A percentile compares a stretch with the other conserved stretches of the same genome.
Conservation (phyloP, 768 basidiomycete genomes). For the Mycena albidolilacea region DNA sequence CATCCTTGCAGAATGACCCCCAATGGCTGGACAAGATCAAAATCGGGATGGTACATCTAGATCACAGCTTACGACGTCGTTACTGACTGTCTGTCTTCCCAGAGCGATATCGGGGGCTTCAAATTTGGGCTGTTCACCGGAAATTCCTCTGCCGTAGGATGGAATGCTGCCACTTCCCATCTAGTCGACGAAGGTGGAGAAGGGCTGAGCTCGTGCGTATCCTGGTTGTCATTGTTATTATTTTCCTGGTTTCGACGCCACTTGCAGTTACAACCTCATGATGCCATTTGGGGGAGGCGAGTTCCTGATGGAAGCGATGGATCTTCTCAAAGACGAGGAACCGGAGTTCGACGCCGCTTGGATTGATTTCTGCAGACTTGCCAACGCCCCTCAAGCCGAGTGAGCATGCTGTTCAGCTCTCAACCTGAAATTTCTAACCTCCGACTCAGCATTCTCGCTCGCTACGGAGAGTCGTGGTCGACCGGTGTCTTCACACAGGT, state of each 20-base stretch:
- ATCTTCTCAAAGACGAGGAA: conserved; percentile 52
- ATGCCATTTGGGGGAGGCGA: conserved; percentile 47
- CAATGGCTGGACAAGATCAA: conserved; percentile 54
- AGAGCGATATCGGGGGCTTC: conserved; percentile 55
- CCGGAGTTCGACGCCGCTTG: conserved; percentile 57
- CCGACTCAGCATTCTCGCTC: conserved; percentile 48
- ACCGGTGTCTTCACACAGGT: conserved; percentile 53
- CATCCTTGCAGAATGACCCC: conserved; percentile 49
- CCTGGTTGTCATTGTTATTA: not conserved
- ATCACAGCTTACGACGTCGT: not conserved
- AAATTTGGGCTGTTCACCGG: conserved; percentile 56
- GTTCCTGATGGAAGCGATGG: conserved; percentile 58
- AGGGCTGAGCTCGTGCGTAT: conserved; percentile 50
- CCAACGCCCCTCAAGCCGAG: conserved; percentile 53
- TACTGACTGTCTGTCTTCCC: not conserved
- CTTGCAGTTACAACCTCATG: conserved; percentile 19
- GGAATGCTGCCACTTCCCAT: conserved; percentile 56
- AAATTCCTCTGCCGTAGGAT: conserved; percentile 53
- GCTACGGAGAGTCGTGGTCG: conserved; percentile 52
- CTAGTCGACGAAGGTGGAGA: conserved; percentile 55
- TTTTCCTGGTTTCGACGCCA: not conserved
- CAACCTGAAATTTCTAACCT: conserved; percentile 3
- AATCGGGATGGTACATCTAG: conserved; percentile 51
- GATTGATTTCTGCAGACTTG: conserved; percentile 56
- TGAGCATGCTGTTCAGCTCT: conserved; percentile 36